Percentiles rank a stretch among this genome's conserved stretches.
phyloP scores from a whole-genome alignment of 768 basidiomycete species.

The Serendipita vermifera region DNA sequence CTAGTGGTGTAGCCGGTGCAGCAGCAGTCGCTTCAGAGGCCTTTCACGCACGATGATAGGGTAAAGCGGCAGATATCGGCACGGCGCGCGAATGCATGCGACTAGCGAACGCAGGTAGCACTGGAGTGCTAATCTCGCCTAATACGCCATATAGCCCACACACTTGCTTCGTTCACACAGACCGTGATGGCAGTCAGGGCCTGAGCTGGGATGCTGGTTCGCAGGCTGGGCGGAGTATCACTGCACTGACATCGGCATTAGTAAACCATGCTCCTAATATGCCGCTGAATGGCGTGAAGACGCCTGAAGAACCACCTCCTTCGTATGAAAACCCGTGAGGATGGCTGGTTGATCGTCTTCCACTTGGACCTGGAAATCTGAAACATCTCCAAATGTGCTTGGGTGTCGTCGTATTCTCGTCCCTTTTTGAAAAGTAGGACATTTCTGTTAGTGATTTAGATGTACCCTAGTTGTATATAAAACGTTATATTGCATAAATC shows the following conservation, averaged over 20 bases:
- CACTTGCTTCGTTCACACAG: no score
- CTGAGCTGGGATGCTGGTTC: not conserved
- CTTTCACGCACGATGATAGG: not conserved
- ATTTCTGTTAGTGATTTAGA: no score
- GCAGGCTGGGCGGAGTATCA: not conserved
- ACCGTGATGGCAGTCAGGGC: no score
- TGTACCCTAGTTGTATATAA: no score
- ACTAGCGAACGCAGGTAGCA: not conserved
- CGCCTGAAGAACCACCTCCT: conserved; percentile 1
- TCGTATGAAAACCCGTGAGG: conserved; percentile 8
- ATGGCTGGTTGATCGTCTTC: no score
- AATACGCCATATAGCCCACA: not conserved
- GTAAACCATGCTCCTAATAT: no score
- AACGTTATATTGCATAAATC: no score
- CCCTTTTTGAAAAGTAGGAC: no score
- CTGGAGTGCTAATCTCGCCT: not conserved
- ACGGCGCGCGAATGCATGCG: not conserved
- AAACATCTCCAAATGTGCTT: no score
- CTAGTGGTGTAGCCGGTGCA: no score
- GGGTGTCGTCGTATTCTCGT: no score
- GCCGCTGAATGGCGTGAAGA: not conserved
- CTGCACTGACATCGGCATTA: not conserved
- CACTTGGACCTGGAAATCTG: no score
- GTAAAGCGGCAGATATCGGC: conserved; percentile 1
- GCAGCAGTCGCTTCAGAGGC: not conserved